Conservation (phyloP, 441 rosid genomes). For the Erodium texanum region DNA sequence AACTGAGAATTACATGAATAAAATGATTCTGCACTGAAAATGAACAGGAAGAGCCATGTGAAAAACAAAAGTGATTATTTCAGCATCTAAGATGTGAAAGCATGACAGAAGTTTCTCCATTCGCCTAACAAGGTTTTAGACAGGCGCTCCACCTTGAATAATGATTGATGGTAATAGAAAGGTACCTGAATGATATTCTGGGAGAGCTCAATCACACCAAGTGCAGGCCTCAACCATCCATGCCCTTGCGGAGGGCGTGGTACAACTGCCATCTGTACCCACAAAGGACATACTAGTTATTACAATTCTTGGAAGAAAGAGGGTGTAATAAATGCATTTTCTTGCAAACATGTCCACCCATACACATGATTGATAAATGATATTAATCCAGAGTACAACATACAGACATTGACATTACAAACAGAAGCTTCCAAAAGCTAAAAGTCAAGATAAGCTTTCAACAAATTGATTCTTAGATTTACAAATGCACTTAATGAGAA, state of each 20-base stretch:
- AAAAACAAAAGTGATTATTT: background rate
- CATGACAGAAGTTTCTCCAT: background rate
- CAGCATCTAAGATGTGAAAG: background rate
- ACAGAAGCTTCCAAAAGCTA: background rate
- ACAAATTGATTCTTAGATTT: background rate
- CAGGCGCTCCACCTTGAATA: background rate
- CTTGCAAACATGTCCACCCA: background rate
- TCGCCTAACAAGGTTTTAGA: background rate
- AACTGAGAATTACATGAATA: background rate
- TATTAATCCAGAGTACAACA: background rate
- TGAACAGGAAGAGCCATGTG: background rate
- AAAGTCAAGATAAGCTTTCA: background rate
- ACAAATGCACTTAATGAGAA: background rate
- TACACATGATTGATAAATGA: background rate
- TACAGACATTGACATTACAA: background rate
- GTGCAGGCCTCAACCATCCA: conserved; percentile 8
- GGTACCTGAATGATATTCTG: conserved; percentile 3
- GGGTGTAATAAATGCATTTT: background rate
- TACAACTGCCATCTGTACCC: conserved; percentile 4
- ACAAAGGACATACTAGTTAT: background rate
- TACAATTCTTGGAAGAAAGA: background rate
- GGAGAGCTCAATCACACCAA: conserved; percentile 1
- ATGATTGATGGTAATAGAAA: background rate
- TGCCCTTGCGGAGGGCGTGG: conserved; percentile 8
- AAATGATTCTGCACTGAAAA: background rate